Percentiles rank a stretch among this genome's conserved stretches.
These are phyloP conservation scores for Fagopyrum homotropicum DNA, from an alignment of 148 eudicot genomes.

Conservation along the genomic window DNA sequence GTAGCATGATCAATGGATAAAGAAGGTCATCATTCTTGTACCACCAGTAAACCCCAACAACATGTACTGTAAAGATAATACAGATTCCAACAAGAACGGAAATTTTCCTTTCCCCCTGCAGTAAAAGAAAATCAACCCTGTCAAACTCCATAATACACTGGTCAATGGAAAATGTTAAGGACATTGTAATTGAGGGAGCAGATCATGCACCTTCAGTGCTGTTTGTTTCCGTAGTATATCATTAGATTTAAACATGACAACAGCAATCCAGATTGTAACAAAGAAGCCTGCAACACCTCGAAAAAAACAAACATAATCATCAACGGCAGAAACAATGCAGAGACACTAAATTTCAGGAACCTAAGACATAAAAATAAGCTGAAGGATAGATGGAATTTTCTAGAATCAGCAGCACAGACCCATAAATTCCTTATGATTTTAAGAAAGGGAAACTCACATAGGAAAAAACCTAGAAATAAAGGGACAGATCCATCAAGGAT, in stretches of 20 bases:
- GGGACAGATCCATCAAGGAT: background rate
- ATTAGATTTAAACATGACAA: conserved; percentile 87
- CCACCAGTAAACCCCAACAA: conserved; percentile 94
- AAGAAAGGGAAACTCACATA: background rate
- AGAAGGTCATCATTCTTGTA: conserved; percentile 63
- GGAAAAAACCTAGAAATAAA: background rate
- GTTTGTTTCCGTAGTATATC: conserved; percentile 89
- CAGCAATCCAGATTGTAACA: conserved; percentile 75
- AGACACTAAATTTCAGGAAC: background rate
- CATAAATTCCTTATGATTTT: background rate
- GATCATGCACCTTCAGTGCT: conserved; percentile 68
- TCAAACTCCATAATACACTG: background rate
- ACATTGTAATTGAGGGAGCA: background rate
- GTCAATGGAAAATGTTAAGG: background rate
- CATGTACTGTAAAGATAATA: conserved; percentile 58
- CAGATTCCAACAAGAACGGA: conserved; percentile 58
- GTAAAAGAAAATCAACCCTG: background rate
- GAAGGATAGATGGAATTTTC: background rate
- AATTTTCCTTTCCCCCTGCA: conserved; percentile 88
- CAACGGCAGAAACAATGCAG: background rate
- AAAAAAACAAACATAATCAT: background rate
- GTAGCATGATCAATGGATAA: conserved; percentile 76
- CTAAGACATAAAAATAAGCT: background rate
- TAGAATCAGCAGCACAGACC: background rate
- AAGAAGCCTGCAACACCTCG: conserved; percentile 60